A percentile compares a stretch with the other conserved stretches of the same genome.
These are phyloP conservation scores for Parathielavia appendiculata DNA, from an alignment of 495 filamentous ascomycete genomes.

Conservation along the genomic window DNA sequence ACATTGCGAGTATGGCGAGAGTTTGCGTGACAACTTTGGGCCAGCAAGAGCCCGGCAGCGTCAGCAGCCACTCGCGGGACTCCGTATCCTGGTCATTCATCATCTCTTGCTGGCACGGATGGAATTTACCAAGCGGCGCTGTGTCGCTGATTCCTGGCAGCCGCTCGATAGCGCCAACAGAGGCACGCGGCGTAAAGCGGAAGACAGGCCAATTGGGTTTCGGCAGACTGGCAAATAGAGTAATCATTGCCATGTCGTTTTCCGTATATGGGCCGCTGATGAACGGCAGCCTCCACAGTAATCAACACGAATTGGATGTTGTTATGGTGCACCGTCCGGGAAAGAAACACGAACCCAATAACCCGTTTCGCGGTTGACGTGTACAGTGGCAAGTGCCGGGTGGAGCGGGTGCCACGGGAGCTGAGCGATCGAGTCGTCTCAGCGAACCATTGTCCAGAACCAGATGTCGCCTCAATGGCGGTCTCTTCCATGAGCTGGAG, in stretches of 20 bases:
- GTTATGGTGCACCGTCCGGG: background rate
- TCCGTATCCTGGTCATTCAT: constrained; percentile 27
- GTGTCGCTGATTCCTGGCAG: background rate
- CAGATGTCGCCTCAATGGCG: constrained; percentile 30
- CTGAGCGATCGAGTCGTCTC: constrained; percentile 14
- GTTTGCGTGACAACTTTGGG: background rate
- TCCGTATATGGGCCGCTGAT: background rate
- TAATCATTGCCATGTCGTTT: too few species aligned
- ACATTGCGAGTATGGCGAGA: background rate
- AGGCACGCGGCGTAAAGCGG: too few species aligned
- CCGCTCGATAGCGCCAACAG: background rate
- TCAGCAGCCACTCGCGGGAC: background rate
- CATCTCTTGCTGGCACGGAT: background rate
- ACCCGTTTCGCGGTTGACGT: background rate
- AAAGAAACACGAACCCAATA: too few species aligned
- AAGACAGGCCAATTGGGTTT: too few species aligned
- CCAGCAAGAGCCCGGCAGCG: background rate
- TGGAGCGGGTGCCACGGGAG: constrained; percentile 12
- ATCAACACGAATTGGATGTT: background rate
- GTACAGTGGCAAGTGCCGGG: constrained; percentile 6
- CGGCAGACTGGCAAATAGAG: too few species aligned
- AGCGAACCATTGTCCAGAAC: constrained; percentile 23
- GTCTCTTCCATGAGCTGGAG: constrained; percentile 6
- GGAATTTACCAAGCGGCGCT: background rate
- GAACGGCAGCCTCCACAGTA: background rate